phyloP scores from a whole-genome alignment of 2,329 filamentous ascomycete species.

The Ophiosphaerella herpotricha region DNA sequence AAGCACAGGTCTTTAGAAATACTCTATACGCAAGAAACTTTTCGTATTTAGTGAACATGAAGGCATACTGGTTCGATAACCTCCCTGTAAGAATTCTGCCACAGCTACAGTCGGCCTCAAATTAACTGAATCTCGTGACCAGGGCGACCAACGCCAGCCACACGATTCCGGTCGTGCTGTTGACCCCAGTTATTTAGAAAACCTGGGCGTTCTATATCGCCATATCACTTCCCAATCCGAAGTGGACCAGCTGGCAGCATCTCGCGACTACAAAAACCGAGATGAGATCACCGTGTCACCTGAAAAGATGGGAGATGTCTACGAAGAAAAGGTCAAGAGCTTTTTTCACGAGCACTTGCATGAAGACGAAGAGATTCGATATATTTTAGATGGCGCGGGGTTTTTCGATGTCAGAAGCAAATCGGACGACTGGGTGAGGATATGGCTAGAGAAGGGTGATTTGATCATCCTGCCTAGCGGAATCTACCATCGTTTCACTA shows the following conservation, averaged over 20 bases:
- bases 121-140: slow-evolving; percentile 23
- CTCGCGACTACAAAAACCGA: slow-evolving; percentile 88
- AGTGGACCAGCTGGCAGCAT: slow-evolving; percentile 74
- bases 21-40: not conserved
- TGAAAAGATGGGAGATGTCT: slow-evolving; percentile 78
- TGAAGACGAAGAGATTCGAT: slow-evolving; percentile 98
- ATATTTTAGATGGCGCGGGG: slow-evolving; percentile 84
- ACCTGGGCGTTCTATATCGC: slow-evolving; percentile 81
- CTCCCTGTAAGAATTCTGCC: slow-evolving; percentile 53
- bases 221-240: slow-evolving; percentile 63
- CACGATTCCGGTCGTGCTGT: slow-evolving; percentile 83
- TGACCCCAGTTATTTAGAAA: slow-evolving; percentile 65
- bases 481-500: slow-evolving; percentile 98
- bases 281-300: slow-evolving; percentile 92
- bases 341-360: slow-evolving; percentile 97
- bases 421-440: slow-evolving; percentile 86
- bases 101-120: slow-evolving; percentile 1
- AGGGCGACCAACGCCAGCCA: slow-evolving; percentile 91
- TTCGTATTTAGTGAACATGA: slow-evolving; percentile 55
- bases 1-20: not conserved
- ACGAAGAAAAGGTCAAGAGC: slow-evolving; percentile 89
- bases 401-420: slow-evolving; percentile 91
- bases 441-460: slow-evolving; percentile 82
- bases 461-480: slow-evolving; percentile 91
- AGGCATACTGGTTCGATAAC: slow-evolving; percentile 74